phyloP scores from a whole-genome alignment of 345 rosid species.

The Garcia nutans region DNA sequence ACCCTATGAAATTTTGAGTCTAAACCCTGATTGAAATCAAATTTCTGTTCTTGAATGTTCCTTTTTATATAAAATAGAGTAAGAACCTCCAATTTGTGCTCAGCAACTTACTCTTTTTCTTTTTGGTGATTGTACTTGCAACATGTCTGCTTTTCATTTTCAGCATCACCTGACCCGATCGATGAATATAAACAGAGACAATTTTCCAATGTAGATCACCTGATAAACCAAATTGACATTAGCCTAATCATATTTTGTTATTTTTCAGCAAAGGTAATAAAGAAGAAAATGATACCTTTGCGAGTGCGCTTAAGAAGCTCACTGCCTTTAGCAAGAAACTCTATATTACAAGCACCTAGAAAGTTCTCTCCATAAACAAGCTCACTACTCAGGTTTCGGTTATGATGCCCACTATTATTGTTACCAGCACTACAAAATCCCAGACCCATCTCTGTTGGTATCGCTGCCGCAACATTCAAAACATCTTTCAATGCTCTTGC shows the following conservation, averaged over 20 bases:
- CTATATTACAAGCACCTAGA: constrained; percentile 55
- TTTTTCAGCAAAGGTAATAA: not conserved
- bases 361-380: constrained; percentile 55
- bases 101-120: constrained; percentile 67
- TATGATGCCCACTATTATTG: constrained; percentile 28
- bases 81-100: not conserved
- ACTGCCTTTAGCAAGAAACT: constrained; percentile 71
- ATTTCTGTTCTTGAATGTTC: not conserved
- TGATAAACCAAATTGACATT: constrained; percentile 25
- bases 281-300: constrained; percentile 44
- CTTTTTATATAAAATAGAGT: not conserved
- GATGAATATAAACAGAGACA: constrained; percentile 75
- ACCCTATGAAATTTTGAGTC: no score
- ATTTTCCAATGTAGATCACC: constrained; percentile 96
- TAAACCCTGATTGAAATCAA: no score
- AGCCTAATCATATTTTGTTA: not conserved
- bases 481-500: constrained; percentile 87
- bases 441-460: constrained; percentile 64
- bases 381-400: constrained; percentile 53
- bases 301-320: constrained; percentile 96
- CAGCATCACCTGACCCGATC: constrained; percentile 64
- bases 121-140: constrained; percentile 78
- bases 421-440: constrained; percentile 45
- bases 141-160: constrained; percentile 93
- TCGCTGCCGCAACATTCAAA: constrained; percentile 69